Percentiles rank a stretch among this genome's conserved stretches.
Conservation (phyloP, 2,329 filamentous ascomycete species). For the Periglandula ipomoeae region DNA sequence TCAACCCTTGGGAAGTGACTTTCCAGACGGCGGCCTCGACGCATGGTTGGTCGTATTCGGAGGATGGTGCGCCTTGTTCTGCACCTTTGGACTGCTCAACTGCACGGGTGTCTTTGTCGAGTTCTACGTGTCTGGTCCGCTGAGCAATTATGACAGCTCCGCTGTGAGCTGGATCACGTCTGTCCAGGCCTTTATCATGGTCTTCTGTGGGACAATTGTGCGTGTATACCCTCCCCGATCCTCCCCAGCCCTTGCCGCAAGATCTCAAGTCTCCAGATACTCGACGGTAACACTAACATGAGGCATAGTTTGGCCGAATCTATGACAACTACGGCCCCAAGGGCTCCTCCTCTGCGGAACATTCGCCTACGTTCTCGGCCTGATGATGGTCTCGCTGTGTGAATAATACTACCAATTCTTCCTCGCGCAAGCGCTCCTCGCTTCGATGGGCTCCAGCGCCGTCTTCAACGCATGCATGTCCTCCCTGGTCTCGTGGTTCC, state of each 20-base stretch:
- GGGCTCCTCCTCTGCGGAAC: slow-evolving; percentile 45
- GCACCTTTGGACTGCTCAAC: slow-evolving; percentile 35
- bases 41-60: slow-evolving; percentile 50
- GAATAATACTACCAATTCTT: slow-evolving; percentile 32
- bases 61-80: slow-evolving; percentile 33
- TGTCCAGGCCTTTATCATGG: slow-evolving; percentile 38
- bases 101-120: slow-evolving; percentile 47
- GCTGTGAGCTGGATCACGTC: slow-evolving; percentile 53
- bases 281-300: slow-evolving; percentile 20
- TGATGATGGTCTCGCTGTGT: slow-evolving; percentile 54
- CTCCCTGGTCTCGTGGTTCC: slow-evolving; percentile 42
- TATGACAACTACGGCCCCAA: slow-evolving; percentile 58
- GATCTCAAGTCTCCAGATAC: no score
- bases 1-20: no score
- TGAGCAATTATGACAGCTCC: slow-evolving; percentile 38
- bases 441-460: slow-evolving; percentile 31
- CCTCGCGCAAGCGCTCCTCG: slow-evolving; percentile 31
- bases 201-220: slow-evolving; percentile 40
- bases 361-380: slow-evolving; percentile 49
- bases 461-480: slow-evolving; percentile 35
- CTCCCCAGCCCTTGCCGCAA: background rate
- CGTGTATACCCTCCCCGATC: slow-evolving; percentile 12
- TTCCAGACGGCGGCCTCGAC: slow-evolving; percentile 48
- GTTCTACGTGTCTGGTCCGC: slow-evolving; percentile 43
- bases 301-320: slow-evolving; percentile 43